Base-by-base conservation (phyloP, 1,139 yeast genomes). In the Kluyveromyces sp. region DNA sequence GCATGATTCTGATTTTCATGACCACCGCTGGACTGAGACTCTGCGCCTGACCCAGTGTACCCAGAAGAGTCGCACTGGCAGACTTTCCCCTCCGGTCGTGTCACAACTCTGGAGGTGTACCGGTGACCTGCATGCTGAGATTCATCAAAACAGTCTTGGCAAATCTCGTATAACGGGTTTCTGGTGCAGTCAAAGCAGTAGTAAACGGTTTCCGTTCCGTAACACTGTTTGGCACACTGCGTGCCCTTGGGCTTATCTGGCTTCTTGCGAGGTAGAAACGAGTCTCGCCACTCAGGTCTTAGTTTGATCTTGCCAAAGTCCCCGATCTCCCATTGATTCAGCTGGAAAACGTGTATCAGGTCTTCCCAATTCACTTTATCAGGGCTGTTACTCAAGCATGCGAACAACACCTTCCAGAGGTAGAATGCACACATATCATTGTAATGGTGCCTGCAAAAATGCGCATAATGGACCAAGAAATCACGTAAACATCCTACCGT, bases 61-160 rank as follows among this genome's bases (percentile, higher is more conserved):
- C 95, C 94, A 49, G 82, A 86, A 0, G 75, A 71, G 58, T 92
- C 96, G 66, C 97, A 92, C 60, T 92, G 96, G 61, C 97, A 92
- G 4, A 88, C 88, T 1, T 96, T 96, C 3, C 96, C 95, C 51
- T 81, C 83, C 48, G 87, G 95, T 42, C 92, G 68, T 45, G 77
- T 80, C 43, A 89, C 81, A 12, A 87, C 79, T 34, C 80, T 75
- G 13, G 84, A 77, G 43, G 82, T 79, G 12, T 85, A 83, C 37
- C 80, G 77, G 61, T 92, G 98, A 41, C 80, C 94, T 29, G 63
- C 60, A 63, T 92, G 98, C 46, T 74, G 72, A 3, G 77, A 79
- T 2, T 80, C 78, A 45, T 79, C 77, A 64, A 71, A 92, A 60
- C 98, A 92, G 51, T 74, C 70, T 7, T 81, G 74, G 59, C 98